Evolutionary conservation across 352 stramenopile genomes (phyloP).

Genomic region (Phytophthora cajani): DNA sequence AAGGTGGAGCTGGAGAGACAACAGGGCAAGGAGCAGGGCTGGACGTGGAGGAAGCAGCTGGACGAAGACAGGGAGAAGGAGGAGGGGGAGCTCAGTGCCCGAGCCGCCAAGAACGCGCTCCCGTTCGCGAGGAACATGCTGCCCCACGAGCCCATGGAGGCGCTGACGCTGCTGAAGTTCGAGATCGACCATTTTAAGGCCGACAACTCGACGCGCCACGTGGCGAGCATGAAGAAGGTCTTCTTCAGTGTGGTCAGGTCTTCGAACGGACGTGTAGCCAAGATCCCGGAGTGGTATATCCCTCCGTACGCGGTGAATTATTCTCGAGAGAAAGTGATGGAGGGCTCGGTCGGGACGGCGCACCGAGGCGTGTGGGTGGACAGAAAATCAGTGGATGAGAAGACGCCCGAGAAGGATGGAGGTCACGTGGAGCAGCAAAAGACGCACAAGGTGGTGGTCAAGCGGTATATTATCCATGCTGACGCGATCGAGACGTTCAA

Average conservation of each 20-base stretch:
- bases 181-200: conserved; percentile 29
- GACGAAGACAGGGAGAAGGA: conserved; percentile 12
- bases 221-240: conserved; percentile 28
- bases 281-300: conserved; percentile 29
- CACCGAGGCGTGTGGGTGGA: conserved; percentile 28
- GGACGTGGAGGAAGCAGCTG: conserved; percentile 19
- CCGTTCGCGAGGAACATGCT: conserved; percentile 28
- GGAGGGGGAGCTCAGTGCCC: conserved; percentile 12
- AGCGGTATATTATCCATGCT: conserved; percentile 22
- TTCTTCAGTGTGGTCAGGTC: conserved; percentile 34
- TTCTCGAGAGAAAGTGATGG: conserved; percentile 6
- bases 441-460: conserved; percentile 22
- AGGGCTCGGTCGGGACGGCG: conserved; percentile 18
- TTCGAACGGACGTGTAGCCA: conserved; percentile 25
- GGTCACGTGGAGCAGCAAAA: background rate
- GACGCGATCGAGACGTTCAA: conserved; percentile 36
- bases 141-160: conserved; percentile 31
- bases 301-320: conserved; percentile 22
- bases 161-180: conserved; percentile 30
- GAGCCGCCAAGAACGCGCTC: conserved; percentile 21
- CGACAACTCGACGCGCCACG: conserved; percentile 15
- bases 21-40: background rate
- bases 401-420: conserved; percentile 11
- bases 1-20: background rate
- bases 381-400: conserved; percentile 12